These are phyloP conservation scores for Fusarium miscanthi DNA, from an alignment of 2,329 filamentous ascomycete genomes.

Conservation along the genomic window DNA sequence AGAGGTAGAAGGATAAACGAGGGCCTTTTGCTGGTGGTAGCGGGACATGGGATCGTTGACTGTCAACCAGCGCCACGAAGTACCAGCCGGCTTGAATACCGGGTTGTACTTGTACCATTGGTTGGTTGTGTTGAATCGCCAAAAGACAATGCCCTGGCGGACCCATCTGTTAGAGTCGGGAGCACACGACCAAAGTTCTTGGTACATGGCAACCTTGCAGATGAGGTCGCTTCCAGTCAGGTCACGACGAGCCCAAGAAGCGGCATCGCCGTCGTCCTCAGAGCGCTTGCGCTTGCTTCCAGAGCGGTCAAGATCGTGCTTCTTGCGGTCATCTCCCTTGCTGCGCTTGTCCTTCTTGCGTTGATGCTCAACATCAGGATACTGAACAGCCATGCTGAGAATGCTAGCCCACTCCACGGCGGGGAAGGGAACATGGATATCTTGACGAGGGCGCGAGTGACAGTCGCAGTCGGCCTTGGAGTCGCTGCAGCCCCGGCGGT, in stretches of 20 bases:
- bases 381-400: conserved; percentile 66
- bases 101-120: conserved; percentile 62
- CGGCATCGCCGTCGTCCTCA: conserved; percentile 55
- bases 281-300: conserved; percentile 55
- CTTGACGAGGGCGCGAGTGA: conserved; percentile 57
- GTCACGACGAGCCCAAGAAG: conserved; percentile 54
- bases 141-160: conserved; percentile 70
- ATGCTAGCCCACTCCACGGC: conserved; percentile 69
- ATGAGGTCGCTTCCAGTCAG: conserved; percentile 66
- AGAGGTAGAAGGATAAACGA: conserved; percentile 51
- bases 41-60: conserved; percentile 69
- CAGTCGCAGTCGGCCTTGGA: conserved; percentile 63
- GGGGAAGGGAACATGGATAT: conserved; percentile 68
- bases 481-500: conserved; percentile 64
- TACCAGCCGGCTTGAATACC: conserved; percentile 63
- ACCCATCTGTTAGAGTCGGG: conserved; percentile 62
- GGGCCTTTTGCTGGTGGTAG: conserved; percentile 64
- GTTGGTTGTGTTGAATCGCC: conserved; percentile 69
- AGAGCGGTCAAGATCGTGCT: conserved; percentile 49
- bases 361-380: conserved; percentile 58
- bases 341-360: conserved; percentile 53
- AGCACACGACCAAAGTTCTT: conserved; percentile 70
- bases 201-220: conserved; percentile 72
- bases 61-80: conserved; percentile 71
- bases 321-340: conserved; percentile 51